Percentiles rank a stretch among this genome's conserved stretches.
These are phyloP conservation scores for Aspergillus indologenus DNA, from an alignment of 495 filamentous ascomycete species.

Conservation along the genomic window DNA sequence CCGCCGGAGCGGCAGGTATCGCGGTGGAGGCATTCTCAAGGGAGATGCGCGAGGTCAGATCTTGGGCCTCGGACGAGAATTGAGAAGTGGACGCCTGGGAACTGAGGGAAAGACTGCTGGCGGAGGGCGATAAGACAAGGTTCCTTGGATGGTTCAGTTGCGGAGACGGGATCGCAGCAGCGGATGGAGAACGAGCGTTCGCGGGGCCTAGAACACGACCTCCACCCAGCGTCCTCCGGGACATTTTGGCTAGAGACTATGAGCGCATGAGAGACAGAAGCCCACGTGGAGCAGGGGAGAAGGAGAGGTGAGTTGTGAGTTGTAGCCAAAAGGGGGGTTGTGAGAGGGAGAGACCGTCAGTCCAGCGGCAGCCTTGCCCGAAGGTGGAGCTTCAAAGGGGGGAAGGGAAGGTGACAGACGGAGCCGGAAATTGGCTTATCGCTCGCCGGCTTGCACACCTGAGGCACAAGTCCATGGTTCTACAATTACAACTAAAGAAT, in stretches of 20 bases:
- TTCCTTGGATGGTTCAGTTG: slow-evolving; percentile 51
- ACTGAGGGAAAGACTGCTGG: slow-evolving; percentile 57
- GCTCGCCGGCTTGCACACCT: slow-evolving; percentile 9
- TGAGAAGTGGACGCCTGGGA: slow-evolving; percentile 62
- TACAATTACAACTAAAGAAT: neutral
- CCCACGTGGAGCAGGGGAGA: slow-evolving; percentile 10
- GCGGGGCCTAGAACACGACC: slow-evolving; percentile 85
- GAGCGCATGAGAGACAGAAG: slow-evolving; percentile 37
- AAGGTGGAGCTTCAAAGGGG: slow-evolving; percentile 5
- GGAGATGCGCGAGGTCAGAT: slow-evolving; percentile 57
- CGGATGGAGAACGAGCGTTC: slow-evolving; percentile 69
- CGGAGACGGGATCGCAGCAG: slow-evolving; percentile 51
- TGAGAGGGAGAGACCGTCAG: neutral
- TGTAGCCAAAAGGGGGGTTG: slow-evolving; percentile 5
- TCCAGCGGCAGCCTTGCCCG: slow-evolving; percentile 3
- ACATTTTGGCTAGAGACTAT: slow-evolving; percentile 55
- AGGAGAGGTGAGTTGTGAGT: slow-evolving; percentile 1
- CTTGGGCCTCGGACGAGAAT: slow-evolving; percentile 54
- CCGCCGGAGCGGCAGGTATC: slow-evolving; percentile 48
- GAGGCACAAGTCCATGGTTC: too few species aligned
- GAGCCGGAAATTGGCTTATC: neutral
- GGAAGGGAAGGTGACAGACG: neutral
- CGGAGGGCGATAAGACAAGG: slow-evolving; percentile 51
- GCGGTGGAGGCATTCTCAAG: slow-evolving; percentile 49
- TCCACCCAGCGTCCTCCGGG: slow-evolving; percentile 79